Conservation (phyloP, 352 stramenopile genomes). For the Aphanomyces cochlioides region DNA sequence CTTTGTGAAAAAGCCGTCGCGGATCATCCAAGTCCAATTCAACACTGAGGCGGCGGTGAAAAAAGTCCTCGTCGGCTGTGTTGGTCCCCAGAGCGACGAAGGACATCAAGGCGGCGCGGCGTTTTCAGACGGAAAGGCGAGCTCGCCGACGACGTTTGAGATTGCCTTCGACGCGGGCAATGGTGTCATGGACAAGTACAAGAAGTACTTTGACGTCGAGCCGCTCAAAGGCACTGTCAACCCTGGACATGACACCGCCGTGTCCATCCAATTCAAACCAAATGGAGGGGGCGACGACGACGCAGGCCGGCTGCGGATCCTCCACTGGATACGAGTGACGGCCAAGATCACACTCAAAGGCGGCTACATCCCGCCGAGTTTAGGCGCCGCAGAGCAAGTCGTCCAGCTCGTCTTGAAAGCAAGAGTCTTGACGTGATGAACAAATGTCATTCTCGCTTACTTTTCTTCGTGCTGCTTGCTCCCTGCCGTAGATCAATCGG, state of each 20-base stretch:
- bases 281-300: slow-evolving; percentile 6
- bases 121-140: slow-evolving; percentile 27
- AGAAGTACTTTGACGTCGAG: slow-evolving; percentile 62
- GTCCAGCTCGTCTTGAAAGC: slow-evolving; percentile 31
- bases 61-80: slow-evolving; percentile 52
- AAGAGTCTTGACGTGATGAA: slow-evolving; percentile 24
- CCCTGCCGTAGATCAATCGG: too few species aligned
- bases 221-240: slow-evolving; percentile 58
- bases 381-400: slow-evolving; percentile 24
- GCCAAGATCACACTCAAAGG: slow-evolving; percentile 33
- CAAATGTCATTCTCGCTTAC: not conserved
- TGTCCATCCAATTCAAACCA: slow-evolving; percentile 56
- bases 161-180: slow-evolving; percentile 43
- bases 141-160: slow-evolving; percentile 49
- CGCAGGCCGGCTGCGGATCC: slow-evolving; percentile 31
- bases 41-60: slow-evolving; percentile 31
- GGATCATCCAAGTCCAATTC: slow-evolving; percentile 49
- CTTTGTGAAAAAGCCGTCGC: slow-evolving; percentile 44
- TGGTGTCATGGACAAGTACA: slow-evolving; percentile 34
- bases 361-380: slow-evolving; percentile 30
- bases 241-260: slow-evolving; percentile 48
- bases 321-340: slow-evolving; percentile 34
- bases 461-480: not conserved
- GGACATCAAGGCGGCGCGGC: slow-evolving; percentile 21
- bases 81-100: slow-evolving; percentile 31